Evolutionary conservation across 306 rosid genomes (phyloP), one percentile per base, ranked within the genome.

Genomic region (Styphnolobium japonicum): DNA sequence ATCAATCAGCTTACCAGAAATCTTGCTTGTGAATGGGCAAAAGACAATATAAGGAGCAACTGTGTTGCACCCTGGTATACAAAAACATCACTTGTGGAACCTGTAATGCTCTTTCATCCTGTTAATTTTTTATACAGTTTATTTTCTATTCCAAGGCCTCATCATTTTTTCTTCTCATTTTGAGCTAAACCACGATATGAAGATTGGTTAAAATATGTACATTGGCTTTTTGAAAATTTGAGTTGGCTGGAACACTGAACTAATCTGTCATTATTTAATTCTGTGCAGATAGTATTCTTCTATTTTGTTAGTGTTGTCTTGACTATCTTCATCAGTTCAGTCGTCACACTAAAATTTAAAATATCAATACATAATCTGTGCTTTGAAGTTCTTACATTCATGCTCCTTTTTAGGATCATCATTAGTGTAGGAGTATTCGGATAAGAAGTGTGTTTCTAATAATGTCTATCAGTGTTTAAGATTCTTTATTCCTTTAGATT

Each of bases 21-120:
- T 76, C 88, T 95, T 86, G 96, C 97, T 83, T 95, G 99, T 68
- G 97, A 95, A 81, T 95, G 98, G 99, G 99, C 98, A 8, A 89
- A 91, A 80, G 98, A 93, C 84, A 91, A 83, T 62, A 93, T 95
- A 85, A 85, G 99, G 82, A 81, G 82, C 89, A 95, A 95, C 42
- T 68, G 85, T 83, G 96, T 95, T 56, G 90, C 96, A 58, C 98
- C 98, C 25, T 93, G 98, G 98, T 89, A 86, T 75, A 93, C 91
- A 42, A 86, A 62, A 80, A 93, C 98, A 34, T 55, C 98, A 14
- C 89, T 91, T 7, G 90, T 80, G 22, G 91, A 86, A 82, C 73
- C 52, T 25, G 99, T 93, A 91, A 86, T 79, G 15, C 75, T 80
- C 87, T 77, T 64, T 12, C 40, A 16, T 81, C 79, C 69, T 69